phyloP scores from a whole-genome alignment of 2,329 filamentous ascomycete species.

The Corinectria fuckeliana region DNA sequence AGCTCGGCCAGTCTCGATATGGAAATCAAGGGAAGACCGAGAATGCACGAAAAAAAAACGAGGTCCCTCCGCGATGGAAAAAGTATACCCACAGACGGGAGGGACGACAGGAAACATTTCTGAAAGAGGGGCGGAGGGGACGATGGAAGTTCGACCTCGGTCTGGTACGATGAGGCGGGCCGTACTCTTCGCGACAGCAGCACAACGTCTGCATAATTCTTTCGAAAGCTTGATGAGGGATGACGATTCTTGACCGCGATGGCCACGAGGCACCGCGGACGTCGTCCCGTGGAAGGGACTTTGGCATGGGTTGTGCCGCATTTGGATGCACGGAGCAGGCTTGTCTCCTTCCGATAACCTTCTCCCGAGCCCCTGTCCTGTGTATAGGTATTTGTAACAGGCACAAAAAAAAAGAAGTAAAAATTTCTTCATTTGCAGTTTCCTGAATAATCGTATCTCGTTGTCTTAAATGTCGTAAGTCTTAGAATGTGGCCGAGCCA shows the following conservation, averaged over 20 bases:
- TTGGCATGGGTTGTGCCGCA: constrained; percentile 30
- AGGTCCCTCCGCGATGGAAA: constrained; percentile 34
- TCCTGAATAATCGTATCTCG: neutral
- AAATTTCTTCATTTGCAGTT: constrained; percentile 35
- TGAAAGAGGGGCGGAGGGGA: constrained; percentile 26
- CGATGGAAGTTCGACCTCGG: constrained; percentile 36
- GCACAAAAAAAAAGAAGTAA: constrained; percentile 46
- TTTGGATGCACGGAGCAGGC: constrained; percentile 33
- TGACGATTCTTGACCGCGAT: constrained; percentile 18
- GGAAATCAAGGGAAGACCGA: constrained; percentile 39
- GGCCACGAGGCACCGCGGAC: constrained; percentile 12
- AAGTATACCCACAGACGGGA: constrained; percentile 35
- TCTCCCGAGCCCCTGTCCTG: constrained; percentile 38
- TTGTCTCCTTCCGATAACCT: constrained; percentile 25
- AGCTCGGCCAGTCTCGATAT: constrained; percentile 38
- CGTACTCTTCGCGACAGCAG: constrained; percentile 38
- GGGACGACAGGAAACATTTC: constrained; percentile 22
- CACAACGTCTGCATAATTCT: constrained; percentile 41
- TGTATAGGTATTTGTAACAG: constrained; percentile 50
- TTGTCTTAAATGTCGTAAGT: too few relatives aligned
- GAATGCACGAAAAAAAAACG: constrained; percentile 42
- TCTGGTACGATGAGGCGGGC: constrained; percentile 40
- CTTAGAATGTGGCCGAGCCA: too few relatives aligned
- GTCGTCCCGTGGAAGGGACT: constrained; percentile 34
- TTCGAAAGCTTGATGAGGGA: constrained; percentile 32